Percentiles rank a stretch among this genome's conserved stretches.
Evolutionary conservation across 345 rosid genomes (phyloP).

Genomic region (Lagerstroemia speciosa): DNA sequence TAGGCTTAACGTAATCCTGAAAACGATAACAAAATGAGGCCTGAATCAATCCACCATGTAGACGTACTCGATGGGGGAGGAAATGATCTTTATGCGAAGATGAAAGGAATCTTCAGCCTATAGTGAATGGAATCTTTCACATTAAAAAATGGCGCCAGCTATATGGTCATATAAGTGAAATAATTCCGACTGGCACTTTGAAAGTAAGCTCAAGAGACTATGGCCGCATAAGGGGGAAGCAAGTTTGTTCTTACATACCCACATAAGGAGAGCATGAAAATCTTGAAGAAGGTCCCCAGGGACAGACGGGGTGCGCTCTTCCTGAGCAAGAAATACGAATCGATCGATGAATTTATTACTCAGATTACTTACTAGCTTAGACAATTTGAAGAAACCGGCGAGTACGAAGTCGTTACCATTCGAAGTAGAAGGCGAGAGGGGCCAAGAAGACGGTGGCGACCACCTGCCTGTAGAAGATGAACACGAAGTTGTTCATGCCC

Average conservation of each 20-base stretch:
- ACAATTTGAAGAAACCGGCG: neutral
- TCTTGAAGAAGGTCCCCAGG: conserved; percentile 58
- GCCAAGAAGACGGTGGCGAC: conserved; percentile 60
- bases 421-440: conserved; percentile 60
- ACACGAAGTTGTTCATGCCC: conserved; percentile 82
- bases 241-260: conserved; percentile 40
- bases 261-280: conserved; percentile 55
- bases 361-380: neutral
- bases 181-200: neutral
- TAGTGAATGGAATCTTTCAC: no score
- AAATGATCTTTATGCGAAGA: neutral
- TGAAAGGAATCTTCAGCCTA: neutral
- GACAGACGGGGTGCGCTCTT: conserved; percentile 52
- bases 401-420: conserved; percentile 37
- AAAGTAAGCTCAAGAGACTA: no score
- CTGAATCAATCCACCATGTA: neutral
- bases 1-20: conserved; percentile 60
- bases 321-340: neutral
- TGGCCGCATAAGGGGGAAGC: no score
- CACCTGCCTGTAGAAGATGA: conserved; percentile 81
- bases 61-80: neutral
- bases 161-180: neutral
- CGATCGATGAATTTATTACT: neutral
- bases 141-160: no score
- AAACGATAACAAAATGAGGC: neutral